Conservation (phyloP, 1,284 basidiomycete genomes). For the Ganoderma lucidum region DNA sequence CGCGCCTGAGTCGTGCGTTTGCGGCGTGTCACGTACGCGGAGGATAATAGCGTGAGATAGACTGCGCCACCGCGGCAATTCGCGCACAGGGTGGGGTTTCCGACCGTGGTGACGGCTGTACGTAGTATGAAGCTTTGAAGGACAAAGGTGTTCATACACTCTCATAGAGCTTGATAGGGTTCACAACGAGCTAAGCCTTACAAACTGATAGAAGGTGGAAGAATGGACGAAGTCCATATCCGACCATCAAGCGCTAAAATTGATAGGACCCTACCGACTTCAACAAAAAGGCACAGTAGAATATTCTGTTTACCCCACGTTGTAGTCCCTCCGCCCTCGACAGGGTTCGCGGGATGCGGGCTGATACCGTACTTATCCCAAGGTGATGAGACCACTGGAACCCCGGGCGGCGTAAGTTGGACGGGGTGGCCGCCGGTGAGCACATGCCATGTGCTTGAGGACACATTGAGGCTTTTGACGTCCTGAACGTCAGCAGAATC, state of each 20-base stretch:
- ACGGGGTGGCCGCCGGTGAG: too few species aligned
- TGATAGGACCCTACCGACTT: not conserved
- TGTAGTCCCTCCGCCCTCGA: too few species aligned
- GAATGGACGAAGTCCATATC: not conserved
- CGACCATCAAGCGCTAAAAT: too few species aligned
- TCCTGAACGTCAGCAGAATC: too few species aligned
- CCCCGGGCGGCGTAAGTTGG: too few species aligned
- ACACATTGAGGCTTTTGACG: too few species aligned
- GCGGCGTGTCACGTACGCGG: not conserved
- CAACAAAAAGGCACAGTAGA: too few species aligned
- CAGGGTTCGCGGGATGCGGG: too few species aligned
- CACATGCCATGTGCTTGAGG: too few species aligned
- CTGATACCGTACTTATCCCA: too few species aligned
- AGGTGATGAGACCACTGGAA: too few species aligned
- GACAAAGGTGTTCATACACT: not conserved
- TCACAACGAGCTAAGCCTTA: not conserved
- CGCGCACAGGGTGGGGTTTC: constrained; percentile 1
- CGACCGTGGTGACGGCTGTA: not conserved
- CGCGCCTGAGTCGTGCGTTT: not conserved
- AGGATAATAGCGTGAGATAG: not conserved
- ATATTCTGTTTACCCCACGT: too few species aligned
- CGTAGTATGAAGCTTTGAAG: not conserved
- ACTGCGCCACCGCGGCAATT: not conserved
- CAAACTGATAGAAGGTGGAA: not conserved
- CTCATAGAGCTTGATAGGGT: not conserved